These are phyloP conservation scores for Talaromyces marneffei DNA, from an alignment of 2,329 filamentous ascomycete genomes.

Conservation along the genomic window DNA sequence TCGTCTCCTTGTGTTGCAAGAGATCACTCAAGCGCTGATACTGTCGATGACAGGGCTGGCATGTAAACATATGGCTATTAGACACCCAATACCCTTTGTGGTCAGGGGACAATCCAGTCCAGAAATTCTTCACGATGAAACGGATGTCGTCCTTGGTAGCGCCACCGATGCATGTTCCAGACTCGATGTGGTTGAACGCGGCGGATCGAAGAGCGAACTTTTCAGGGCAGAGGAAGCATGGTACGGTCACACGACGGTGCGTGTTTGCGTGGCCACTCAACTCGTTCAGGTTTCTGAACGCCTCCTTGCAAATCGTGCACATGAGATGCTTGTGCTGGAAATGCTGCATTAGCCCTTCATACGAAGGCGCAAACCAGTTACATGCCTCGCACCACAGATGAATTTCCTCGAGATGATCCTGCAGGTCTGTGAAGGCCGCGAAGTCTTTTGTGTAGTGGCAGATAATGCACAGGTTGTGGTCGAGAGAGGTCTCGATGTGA, in stretches of 20 bases:
- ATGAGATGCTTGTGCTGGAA: conserved; percentile 17
- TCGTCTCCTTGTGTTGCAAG: conserved; percentile 20
- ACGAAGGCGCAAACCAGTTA: conserved; percentile 19
- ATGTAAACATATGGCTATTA: conserved; percentile 14
- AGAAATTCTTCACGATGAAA: conserved; percentile 14
- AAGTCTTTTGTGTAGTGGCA: conserved; percentile 16
- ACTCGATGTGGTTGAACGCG: conserved; percentile 21
- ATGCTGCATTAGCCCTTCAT: conserved; percentile 16
- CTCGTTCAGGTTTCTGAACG: conserved; percentile 18
- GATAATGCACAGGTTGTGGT: conserved; percentile 10
- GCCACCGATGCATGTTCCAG: conserved; percentile 17
- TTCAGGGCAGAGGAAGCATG: conserved; percentile 18
- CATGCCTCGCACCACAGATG: conserved; percentile 21
- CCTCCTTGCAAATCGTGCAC: conserved; percentile 19
- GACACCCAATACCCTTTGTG: background rate
- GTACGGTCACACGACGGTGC: conserved; percentile 17
- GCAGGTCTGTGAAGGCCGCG: conserved; percentile 15
- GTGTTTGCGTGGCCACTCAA: conserved; percentile 17
- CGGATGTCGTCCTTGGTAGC: conserved; percentile 14
- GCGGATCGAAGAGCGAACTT: conserved; percentile 18
- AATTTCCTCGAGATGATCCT: conserved; percentile 16
- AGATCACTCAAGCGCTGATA: conserved; percentile 19
- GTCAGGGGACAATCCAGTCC: background rate
- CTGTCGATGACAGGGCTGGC: conserved; percentile 14
- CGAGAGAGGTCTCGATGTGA: conserved; percentile 1